Conservation (phyloP, 441 rosid species). For the Manihot esculenta region DNA sequence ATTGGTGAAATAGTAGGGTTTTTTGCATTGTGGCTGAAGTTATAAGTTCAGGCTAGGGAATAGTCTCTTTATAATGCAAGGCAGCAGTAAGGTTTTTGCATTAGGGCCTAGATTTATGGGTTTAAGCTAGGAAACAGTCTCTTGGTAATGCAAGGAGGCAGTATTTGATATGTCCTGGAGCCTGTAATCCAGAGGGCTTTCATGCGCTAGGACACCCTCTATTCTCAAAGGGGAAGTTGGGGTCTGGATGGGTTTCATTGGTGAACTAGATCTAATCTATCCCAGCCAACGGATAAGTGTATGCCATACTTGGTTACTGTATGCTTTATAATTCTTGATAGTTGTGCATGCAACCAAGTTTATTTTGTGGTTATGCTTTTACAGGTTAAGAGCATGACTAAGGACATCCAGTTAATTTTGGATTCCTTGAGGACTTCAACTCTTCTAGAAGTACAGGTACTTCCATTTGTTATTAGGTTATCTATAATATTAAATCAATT, state of each 20-base stretch:
- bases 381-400: constrained; percentile 64
- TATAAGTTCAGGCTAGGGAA: not conserved
- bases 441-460: constrained; percentile 67
- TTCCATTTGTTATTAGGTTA: not conserved
- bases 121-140: not conserved
- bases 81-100: not conserved
- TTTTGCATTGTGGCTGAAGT: not conserved
- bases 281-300: not conserved
- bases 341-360: constrained; percentile 9
- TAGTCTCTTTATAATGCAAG: too few relatives aligned
- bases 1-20: not conserved
- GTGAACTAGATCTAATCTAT: not conserved
- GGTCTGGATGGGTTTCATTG: not conserved
- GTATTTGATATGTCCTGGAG: not conserved
- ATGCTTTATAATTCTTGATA: not conserved
- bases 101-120: too few relatives aligned
- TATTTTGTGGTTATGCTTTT: constrained; percentile 21
- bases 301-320: not conserved
- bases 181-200: not conserved
- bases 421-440: constrained; percentile 61
- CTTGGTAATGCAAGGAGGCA: not conserved
- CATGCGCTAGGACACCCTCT: not conserved
- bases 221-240: not conserved
- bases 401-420: constrained; percentile 52
- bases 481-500: not conserved